A percentile compares a stretch with the other conserved stretches of the same genome.
phyloP scores from a whole-genome alignment of 371 early-diverging fungal species.

The Actinomortierella ambigua region DNA sequence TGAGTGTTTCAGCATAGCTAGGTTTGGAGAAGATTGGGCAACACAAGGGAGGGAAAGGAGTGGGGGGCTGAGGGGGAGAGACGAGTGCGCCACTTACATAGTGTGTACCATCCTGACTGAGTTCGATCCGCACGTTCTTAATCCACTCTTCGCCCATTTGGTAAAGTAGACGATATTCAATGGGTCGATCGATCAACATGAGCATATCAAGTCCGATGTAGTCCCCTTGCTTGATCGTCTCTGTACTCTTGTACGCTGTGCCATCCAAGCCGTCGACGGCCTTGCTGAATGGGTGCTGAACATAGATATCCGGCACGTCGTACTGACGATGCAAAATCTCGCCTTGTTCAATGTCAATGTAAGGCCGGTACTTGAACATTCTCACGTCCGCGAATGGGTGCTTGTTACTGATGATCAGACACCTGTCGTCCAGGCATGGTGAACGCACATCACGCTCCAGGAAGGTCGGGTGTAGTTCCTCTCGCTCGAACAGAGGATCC shows the following conservation, averaged over 20 bases:
- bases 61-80: too few relatives aligned
- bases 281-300: slow-evolving; percentile 51
- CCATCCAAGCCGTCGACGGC: slow-evolving; percentile 57
- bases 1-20: too few relatives aligned
- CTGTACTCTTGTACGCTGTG: slow-evolving; percentile 27
- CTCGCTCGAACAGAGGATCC: slow-evolving; percentile 42
- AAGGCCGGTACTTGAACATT: slow-evolving; percentile 57
- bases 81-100: too few relatives aligned
- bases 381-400: slow-evolving; percentile 53
- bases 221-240: slow-evolving; percentile 49
- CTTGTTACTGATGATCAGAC: slow-evolving; percentile 62
- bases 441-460: slow-evolving; percentile 51
- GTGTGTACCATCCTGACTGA: slow-evolving; percentile 30
- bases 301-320: slow-evolving; percentile 41
- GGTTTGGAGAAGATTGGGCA: too few relatives aligned
- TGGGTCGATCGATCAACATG: slow-evolving; percentile 49
- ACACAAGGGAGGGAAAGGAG: too few relatives aligned
- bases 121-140: slow-evolving; percentile 27
- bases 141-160: slow-evolving; percentile 48
- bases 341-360: slow-evolving; percentile 49
- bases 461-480: slow-evolving; percentile 48
- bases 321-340: slow-evolving; percentile 57
- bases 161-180: slow-evolving; percentile 29
- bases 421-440: slow-evolving; percentile 61
- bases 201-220: slow-evolving; percentile 68